Base-by-base conservation (phyloP, 495 filamentous ascomycete species). In the Trichoderma orchidacearum region DNA sequence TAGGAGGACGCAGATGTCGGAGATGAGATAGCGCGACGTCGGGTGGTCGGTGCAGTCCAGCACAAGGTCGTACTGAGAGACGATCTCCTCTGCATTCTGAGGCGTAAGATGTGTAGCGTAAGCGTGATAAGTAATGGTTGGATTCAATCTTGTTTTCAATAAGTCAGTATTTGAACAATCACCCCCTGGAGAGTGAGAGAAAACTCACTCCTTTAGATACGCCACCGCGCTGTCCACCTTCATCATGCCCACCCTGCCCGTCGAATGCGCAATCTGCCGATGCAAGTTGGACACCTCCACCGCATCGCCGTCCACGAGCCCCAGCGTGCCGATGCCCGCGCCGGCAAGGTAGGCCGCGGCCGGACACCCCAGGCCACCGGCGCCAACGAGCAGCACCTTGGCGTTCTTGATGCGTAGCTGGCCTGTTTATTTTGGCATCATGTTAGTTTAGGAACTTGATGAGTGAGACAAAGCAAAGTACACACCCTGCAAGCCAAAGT, bases 31-130 rank as follows among this genome's bases (percentile, higher is more conserved):
- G 35, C 93, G 88, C 0, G 90, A 85, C 5, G 85, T 84, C 0
- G 92, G 93, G 56, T 89, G 89, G 68, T 98, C 93, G 4, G 90
- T 95, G 63, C 93, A 98, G 68, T 98, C 93, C 29, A 98, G 79
- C 27, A 97, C 80, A 5, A 96, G 60, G 63, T 96, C 89, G 66
- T 94, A 96, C 2, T 69, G 58, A 0, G 68, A 54, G 55, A 92
- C 83, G 35, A 84, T 81, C 15, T 75, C 62, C 8, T 82, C 71
- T 0, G 89, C 86, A 51, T 80, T 85, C 57, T 79, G 65, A 0
- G 87, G 77, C 0, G 73, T 75, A 25, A 96, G 73, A 57, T 85
- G 83, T 30, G 71, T 70, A 13, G 64, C 61, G 65, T 95, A 72
- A 2, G 82, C 62, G 35, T 75, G 64, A 66, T 90, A 89, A 4